Conservation (phyloP, 2,329 filamentous ascomycete genomes). For the Zopfia rhizophila region DNA sequence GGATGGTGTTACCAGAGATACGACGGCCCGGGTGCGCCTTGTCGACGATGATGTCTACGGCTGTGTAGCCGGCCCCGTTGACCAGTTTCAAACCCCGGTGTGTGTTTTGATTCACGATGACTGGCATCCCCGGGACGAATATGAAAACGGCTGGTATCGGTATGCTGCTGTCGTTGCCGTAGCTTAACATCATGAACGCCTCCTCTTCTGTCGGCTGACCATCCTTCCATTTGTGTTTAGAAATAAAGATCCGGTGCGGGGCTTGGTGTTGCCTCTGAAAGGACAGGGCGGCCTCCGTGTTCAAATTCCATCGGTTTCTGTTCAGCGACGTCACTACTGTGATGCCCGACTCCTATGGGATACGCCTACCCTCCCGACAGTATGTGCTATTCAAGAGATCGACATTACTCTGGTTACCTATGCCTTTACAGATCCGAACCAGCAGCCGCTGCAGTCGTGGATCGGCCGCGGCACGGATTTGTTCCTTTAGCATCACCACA, state of each 20-base stretch:
- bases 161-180: conserved; percentile 13
- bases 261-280: conserved; percentile 12
- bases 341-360: conserved; percentile 12
- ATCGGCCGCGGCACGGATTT: no score
- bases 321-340: conserved; percentile 14
- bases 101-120: conserved; percentile 13
- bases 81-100: conserved; percentile 14
- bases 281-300: conserved; percentile 10
- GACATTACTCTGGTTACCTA: conserved; percentile 2
- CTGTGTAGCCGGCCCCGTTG: conserved; percentile 12
- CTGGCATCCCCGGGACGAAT: conserved; percentile 11
- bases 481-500: conserved; percentile 5
- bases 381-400: conserved; percentile 5
- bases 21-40: conserved; percentile 12
- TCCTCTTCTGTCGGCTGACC: conserved; percentile 18
- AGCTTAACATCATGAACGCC: conserved; percentile 15
- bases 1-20: conserved; percentile 8
- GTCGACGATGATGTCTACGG: conserved; percentile 11
- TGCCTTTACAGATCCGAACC: conserved; percentile 2
- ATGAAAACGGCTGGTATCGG: conserved; percentile 11
- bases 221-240: conserved; percentile 14
- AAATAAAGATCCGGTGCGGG: conserved; percentile 14
- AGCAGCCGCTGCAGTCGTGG: conserved; percentile 5
- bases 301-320: conserved; percentile 15
- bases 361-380: conserved; percentile 6